Conservation (phyloP, 805 yeast species). For the Metschnikowia baotianmanensis region DNA sequence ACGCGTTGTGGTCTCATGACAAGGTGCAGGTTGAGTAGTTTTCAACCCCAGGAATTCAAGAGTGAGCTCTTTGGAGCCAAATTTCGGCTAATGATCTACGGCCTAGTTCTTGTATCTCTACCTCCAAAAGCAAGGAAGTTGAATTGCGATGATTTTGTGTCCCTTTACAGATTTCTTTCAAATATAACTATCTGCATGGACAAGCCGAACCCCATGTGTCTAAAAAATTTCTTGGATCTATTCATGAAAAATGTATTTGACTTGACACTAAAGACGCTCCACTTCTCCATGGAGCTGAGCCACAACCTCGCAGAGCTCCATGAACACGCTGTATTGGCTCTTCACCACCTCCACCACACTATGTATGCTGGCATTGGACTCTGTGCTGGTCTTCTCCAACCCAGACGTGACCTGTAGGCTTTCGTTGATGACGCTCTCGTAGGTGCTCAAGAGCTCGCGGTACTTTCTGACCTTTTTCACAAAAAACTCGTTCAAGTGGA, state of each 20-base stretch:
- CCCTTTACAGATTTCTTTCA: no score
- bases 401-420: slow-evolving; percentile 51
- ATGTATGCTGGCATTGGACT: slow-evolving; percentile 40
- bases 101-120: no score
- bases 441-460: slow-evolving; percentile 47
- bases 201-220: no score
- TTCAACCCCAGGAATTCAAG: no score
- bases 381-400: slow-evolving; percentile 36
- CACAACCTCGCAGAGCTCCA: slow-evolving; percentile 71
- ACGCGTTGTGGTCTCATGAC: not conserved
- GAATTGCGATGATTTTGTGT: no score
- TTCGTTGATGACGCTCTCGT: slow-evolving; percentile 63
- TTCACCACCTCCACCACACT: slow-evolving; percentile 59
- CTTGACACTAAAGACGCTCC: slow-evolving; percentile 6
- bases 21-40: not conserved
- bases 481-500: slow-evolving; percentile 57
- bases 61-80: no score
- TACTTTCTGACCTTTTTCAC: slow-evolving; percentile 50
- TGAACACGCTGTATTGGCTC: slow-evolving; percentile 66
- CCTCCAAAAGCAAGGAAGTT: no score
- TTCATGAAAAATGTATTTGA: no score
- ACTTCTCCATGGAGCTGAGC: slow-evolving; percentile 61
- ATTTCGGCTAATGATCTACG: no score
- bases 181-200: no score
- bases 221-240: no score